Evolutionary conservation across 2,329 filamentous ascomycete species (phyloP), one percentile per base, ranked within the genome.

Genomic region (Fusarium beomiforme): DNA sequence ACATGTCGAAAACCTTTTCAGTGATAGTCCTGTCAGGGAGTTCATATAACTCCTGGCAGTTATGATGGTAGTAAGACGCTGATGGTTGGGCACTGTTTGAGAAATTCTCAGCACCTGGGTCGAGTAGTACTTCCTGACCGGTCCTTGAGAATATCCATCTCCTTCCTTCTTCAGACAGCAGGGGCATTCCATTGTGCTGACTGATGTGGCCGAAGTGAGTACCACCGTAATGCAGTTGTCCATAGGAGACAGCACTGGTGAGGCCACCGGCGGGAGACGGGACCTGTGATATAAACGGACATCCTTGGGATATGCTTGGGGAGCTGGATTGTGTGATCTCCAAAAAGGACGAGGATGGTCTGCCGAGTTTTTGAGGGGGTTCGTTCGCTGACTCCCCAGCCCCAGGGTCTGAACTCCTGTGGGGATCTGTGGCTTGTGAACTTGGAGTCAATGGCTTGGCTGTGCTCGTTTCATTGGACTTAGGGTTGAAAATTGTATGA

Each of bases 11-110:
- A 13, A 69, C 70, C 16, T 72, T 60, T 2, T 78, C 73, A 1
- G 83, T 73, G 39, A 63, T 51, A 69, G 71, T 17, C 79, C 78
- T 63, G 3, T 69, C 62, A 1, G 75, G 73, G 14, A 76, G 59
- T 29, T 70, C 49, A 9, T 65, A 72, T 3, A 70, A 55, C 4
- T 71, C 46, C 2, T 16, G 19, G 6, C 62, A 21, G 7, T 55
- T 56, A 11, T 41, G 58, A 16, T 58, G 59, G n/a, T 50, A 62
- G 16, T 47, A 44, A 12, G 51, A 42, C 19, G 44, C 43, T 9
- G 47, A 41, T 4, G 55, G 26, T 7, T 56, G 17, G 5, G n/a
- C 11, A 3, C 34, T 21, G 23, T 24, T 50, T 21, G 54, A 8
- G 14, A 12, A 42, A 19, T 41, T 13, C 10, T 26, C 10, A 10